phyloP scores from a whole-genome alignment of 306 rosid species.

The Cucurbita pepo region DNA sequence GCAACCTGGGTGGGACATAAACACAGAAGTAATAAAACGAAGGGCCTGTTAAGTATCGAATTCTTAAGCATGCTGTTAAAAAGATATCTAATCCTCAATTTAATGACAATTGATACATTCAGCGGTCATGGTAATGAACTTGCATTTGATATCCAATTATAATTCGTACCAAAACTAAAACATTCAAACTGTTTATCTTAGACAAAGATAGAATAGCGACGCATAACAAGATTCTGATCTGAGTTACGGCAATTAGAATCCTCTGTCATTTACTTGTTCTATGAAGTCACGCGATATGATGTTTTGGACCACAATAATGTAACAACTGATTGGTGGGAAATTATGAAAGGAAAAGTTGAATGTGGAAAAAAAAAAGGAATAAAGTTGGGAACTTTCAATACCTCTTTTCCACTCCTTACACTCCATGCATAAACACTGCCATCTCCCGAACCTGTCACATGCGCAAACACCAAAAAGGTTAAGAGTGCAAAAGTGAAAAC shows the following conservation, averaged over 20 bases:
- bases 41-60: not conserved
- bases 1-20: constrained; percentile 37
- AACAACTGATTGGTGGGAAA: not conserved
- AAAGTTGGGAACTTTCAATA: constrained; percentile 9
- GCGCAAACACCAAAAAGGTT: not conserved
- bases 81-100: not conserved
- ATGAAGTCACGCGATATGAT: not conserved
- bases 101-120: not conserved
- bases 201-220: not conserved
- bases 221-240: not conserved
- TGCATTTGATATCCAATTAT: not conserved
- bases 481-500: not conserved
- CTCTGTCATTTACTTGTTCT: not conserved
- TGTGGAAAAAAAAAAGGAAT: not conserved
- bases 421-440: constrained; percentile 88
- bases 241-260: not conserved
- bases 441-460: constrained; percentile 70
- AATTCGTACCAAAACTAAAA: not conserved
- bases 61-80: not conserved
- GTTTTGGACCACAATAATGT: not conserved
- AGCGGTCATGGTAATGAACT: not conserved
- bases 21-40: not conserved
- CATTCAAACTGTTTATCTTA: not conserved
- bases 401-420: constrained; percentile 81
- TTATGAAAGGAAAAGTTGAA: not conserved